Base-by-base conservation (phyloP, 1,284 basidiomycete species). In the Caloboletus inedulis region DNA sequence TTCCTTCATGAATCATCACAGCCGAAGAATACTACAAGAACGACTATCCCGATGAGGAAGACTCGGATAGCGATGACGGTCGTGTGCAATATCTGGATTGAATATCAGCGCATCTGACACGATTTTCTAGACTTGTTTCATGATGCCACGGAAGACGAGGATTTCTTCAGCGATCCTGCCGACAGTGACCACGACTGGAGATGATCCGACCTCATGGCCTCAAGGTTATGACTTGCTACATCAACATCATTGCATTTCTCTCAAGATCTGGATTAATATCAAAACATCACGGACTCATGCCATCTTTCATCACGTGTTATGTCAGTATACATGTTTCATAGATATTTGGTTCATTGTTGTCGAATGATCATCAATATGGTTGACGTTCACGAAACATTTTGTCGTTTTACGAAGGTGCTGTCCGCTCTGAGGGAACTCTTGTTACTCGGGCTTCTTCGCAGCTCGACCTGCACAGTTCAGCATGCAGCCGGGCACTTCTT, bases 1-100 rank as follows among this genome's bases (percentile, higher is more conserved):
- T 42, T 43, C 46, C 43, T 34, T 41, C 9, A 27, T 30, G 33
- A 36, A 50, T 45, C 16, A 14, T 35, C 43, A n/a, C 56, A 90
- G 87, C 83, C 14, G 87, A 90, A 66, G 87, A 88, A 57, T 89
- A 82, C 62, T 90, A 89, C 68, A 87, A 80, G 60, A 90, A 90
- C 54, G 87, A 90, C 60, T 90, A 90, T 61, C 87, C 87, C 1
- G 87, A 90, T 13, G 85, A 84, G 51, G 86, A 87, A 48, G 75
- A 79, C 34, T 69, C 74, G 10, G 64, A 70, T 27, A 71, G 66
- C 31, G 77, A 75, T 47, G 68, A 69, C 30, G 77, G 75, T 61
- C 77, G 75, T 78, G 43, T 45, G 27, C 35, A 56, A 33, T 18
- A 16, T 45, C 18, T 36, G n/a, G 23, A 21, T 41, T 12, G 12